Evolutionary conservation across 179 eudicot genomes (phyloP).

Genomic region (Heliamphora pulchella): DNA sequence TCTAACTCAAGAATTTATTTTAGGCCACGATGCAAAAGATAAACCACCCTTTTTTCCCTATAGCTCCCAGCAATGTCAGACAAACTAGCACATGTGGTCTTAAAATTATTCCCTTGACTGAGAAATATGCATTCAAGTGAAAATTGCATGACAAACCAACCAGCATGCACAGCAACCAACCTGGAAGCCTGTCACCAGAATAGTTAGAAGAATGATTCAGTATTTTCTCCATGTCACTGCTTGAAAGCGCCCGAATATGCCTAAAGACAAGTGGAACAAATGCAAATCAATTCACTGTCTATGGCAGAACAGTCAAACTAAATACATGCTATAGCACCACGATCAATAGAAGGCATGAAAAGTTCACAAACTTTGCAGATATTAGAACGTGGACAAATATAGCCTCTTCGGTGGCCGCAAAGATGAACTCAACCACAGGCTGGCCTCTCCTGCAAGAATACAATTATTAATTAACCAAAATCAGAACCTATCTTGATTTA

Average conservation of each 20-base stretch:
- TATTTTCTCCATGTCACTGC: slow-evolving; percentile 70
- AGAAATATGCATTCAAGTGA: neutral
- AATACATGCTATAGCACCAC: neutral
- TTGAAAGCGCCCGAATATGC: slow-evolving; percentile 70
- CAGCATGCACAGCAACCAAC: slow-evolving; percentile 28
- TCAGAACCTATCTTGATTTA: slow-evolving; percentile 3
- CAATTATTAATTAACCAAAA: slow-evolving; percentile 6
- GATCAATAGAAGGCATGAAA: neutral
- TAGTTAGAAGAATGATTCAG: slow-evolving; percentile 42
- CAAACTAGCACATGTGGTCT: neutral
- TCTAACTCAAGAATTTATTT: neutral
- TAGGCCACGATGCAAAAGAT: neutral
- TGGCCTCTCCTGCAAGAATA: slow-evolving; percentile 76
- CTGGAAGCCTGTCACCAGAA: slow-evolving; percentile 57
- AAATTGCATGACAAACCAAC: slow-evolving; percentile 5
- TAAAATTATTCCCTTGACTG: neutral
- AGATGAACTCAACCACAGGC: slow-evolving; percentile 75
- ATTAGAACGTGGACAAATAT: slow-evolving; percentile 75
- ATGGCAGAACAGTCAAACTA: neutral
- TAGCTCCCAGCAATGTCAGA: neutral
- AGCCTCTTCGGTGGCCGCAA: slow-evolving; percentile 89
- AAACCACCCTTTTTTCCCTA: neutral
- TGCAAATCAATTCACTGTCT: slow-evolving; percentile 3
- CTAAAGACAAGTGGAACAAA: slow-evolving; percentile 28
- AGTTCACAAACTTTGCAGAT: slow-evolving; percentile 65